A percentile compares a stretch with the other conserved stretches of the same genome.
These are phyloP conservation scores for Sideroxylon spinosum DNA, from an alignment of 179 eudicot genomes.

Conservation along the genomic window DNA sequence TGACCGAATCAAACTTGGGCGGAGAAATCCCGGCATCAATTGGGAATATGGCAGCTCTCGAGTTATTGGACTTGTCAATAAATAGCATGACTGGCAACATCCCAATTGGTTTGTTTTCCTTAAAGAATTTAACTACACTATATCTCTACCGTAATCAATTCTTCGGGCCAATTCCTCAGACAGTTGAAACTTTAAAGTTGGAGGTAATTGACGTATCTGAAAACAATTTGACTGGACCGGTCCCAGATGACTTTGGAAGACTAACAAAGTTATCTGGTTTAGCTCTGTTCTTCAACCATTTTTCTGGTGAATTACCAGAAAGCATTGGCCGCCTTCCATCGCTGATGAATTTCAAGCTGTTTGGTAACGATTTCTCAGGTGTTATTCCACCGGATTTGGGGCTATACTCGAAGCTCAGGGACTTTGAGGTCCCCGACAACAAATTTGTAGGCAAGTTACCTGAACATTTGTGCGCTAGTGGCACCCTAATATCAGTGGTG, in stretches of 20 bases:
- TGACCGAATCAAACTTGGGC: too few species aligned
- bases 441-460: slow-evolving; percentile 36
- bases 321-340: background rate
- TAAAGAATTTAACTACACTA: slow-evolving; percentile 14
- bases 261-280: background rate
- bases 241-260: background rate
- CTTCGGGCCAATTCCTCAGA: background rate
- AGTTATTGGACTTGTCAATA: too few species aligned
- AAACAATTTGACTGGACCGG: background rate
- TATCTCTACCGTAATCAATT: slow-evolving; percentile 30
- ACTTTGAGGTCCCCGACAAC: slow-evolving; percentile 32
- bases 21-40: too few species aligned
- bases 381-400: slow-evolving; percentile 35
- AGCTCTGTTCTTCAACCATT: background rate
- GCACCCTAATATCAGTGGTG: slow-evolving; percentile 18
- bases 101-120: slow-evolving; percentile 46
- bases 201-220: background rate
- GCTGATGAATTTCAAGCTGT: background rate
- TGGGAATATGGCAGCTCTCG: too few species aligned
- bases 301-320: background rate
- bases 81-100: slow-evolving; percentile 48
- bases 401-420: slow-evolving; percentile 26
- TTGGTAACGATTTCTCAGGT: background rate
- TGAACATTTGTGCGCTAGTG: slow-evolving; percentile 25
- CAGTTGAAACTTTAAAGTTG: background rate